phyloP scores from a whole-genome alignment of 2,329 filamentous ascomycete genomes.

The Fusarium sp. region DNA sequence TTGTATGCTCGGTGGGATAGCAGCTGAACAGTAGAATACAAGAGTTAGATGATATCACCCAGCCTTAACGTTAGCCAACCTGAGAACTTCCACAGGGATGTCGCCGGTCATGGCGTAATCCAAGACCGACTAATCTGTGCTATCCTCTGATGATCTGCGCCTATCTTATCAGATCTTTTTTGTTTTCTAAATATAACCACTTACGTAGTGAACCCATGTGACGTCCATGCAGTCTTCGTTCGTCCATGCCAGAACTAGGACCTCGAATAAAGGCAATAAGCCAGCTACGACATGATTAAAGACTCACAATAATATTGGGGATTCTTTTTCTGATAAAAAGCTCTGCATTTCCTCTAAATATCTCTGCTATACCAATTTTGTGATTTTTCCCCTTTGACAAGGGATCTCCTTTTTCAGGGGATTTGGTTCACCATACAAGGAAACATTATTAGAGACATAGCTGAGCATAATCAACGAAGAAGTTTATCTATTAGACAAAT shows the following conservation, averaged over 20 bases:
- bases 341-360: too few relatives aligned
- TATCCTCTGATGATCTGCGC: neutral
- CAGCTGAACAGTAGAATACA: neutral
- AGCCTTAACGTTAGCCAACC: neutral
- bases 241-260: neutral
- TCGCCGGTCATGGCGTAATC: neutral
- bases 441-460: neutral
- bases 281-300: neutral
- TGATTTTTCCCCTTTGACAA: neutral
- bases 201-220: neutral
- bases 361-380: neutral
- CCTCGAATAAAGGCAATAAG: neutral
- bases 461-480: neutral
- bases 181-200: neutral
- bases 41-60: neutral
- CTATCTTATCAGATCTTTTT: neutral
- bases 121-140: too few relatives aligned
- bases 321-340: too few relatives aligned
- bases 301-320: too few relatives aligned
- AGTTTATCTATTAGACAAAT: neutral
- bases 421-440: neutral
- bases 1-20: neutral
- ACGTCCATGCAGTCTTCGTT: neutral
- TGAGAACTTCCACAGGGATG: neutral
- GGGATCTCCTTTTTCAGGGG: neutral